Evolutionary conservation across 2,329 filamentous ascomycete genomes (phyloP).

Genomic region (Dothiorella sarmentorum): DNA sequence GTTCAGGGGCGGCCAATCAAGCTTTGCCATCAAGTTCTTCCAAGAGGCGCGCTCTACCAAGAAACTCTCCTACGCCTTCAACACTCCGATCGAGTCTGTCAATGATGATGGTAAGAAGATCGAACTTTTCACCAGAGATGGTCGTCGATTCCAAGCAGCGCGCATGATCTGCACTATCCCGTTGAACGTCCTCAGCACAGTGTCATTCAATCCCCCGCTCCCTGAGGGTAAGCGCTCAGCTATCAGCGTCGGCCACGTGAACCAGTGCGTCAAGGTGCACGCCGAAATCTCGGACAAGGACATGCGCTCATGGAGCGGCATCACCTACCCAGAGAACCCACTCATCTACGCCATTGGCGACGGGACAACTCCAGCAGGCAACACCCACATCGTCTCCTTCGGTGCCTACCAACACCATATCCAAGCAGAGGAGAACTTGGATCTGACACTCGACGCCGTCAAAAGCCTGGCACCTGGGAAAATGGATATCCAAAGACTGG

Average conservation of each 20-base stretch:
- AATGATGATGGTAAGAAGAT: constrained; percentile 30
- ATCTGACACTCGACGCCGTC: constrained; percentile 31
- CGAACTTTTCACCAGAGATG: constrained; percentile 33
- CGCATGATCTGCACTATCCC: constrained; percentile 45
- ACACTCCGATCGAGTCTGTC: constrained; percentile 36
- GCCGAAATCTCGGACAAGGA: constrained; percentile 42
- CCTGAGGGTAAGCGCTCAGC: constrained; percentile 36
- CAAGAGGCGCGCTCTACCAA: constrained; percentile 41
- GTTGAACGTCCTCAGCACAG: constrained; percentile 43
- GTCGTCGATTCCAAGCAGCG: constrained; percentile 22
- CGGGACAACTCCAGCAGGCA: constrained; percentile 37
- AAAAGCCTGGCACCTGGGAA: constrained; percentile 29
- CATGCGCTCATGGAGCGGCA: constrained; percentile 43
- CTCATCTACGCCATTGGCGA: constrained; percentile 46
- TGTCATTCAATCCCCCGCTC: constrained; percentile 43
- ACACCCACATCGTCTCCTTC: constrained; percentile 49
- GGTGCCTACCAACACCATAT: constrained; percentile 44
- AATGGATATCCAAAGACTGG: constrained; percentile 20
- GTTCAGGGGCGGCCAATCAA: constrained; percentile 41
- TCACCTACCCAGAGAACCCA: constrained; percentile 43
- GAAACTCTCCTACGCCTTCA: constrained; percentile 43
- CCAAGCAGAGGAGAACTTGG: constrained; percentile 42
- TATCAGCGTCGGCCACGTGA: constrained; percentile 42
- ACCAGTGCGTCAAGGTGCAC: constrained; percentile 47
- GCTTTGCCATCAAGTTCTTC: constrained; percentile 47